phyloP scores from a whole-genome alignment of 2,329 filamentous ascomycete genomes.

The Cytospora mali region DNA sequence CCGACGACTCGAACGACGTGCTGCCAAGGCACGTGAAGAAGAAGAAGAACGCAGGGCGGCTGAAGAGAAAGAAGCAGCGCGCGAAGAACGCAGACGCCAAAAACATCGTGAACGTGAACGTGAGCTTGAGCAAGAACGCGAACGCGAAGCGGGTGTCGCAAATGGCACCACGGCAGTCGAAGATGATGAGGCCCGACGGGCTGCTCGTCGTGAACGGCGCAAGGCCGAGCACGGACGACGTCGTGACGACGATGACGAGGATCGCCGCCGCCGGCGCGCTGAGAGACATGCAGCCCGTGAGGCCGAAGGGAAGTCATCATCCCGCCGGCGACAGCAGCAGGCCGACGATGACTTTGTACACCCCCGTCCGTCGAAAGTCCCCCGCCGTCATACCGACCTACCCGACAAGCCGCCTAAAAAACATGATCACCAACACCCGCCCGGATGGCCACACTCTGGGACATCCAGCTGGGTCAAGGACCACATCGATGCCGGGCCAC shows the following conservation, averaged over 20 bases:
- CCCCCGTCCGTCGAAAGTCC: constrained; percentile 36
- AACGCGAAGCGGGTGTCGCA: constrained; percentile 49
- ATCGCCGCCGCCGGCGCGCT: constrained; percentile 57
- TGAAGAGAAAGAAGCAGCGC: constrained; percentile 42
- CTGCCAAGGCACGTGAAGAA: constrained; percentile 52
- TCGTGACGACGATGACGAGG: constrained; percentile 49
- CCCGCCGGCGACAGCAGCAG: constrained; percentile 47
- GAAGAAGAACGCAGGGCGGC: constrained; percentile 52
- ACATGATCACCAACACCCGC: constrained; percentile 35
- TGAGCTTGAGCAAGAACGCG: constrained; percentile 51
- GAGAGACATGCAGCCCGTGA: constrained; percentile 50
- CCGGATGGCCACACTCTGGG: constrained; percentile 62
- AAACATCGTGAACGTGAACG: constrained; percentile 41
- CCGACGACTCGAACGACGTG: constrained; percentile 57
- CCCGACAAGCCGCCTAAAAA: constrained; percentile 24
- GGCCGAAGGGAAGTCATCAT: constrained; percentile 43
- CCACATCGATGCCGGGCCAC: constrained; percentile 62
- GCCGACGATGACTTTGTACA: constrained; percentile 51
- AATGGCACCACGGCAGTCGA: constrained; percentile 45
- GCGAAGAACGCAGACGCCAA: constrained; percentile 42
- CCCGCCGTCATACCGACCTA: constrained; percentile 32
- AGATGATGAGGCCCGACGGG: constrained; percentile 35
- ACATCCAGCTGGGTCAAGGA: constrained; percentile 70
- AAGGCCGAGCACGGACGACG: constrained; percentile 42
- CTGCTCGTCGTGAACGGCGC: constrained; percentile 51